Evolutionary conservation across 164 flowering plant species (phyloP).

Genomic region (Stephania yunnanensis): DNA sequence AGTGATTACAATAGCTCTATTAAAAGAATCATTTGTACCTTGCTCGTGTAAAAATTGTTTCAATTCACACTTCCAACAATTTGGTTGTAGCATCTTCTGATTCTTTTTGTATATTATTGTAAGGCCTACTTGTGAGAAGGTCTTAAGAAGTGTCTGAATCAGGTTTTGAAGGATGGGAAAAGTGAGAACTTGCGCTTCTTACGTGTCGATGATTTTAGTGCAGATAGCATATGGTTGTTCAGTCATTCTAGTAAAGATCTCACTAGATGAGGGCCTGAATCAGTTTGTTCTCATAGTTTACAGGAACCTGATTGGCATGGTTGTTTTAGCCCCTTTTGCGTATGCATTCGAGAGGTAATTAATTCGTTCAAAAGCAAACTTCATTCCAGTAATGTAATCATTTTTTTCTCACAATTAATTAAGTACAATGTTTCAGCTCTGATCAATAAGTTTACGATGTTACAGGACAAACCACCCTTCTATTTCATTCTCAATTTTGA

Average conservation of each 20-base stretch:
- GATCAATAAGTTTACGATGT: neutral
- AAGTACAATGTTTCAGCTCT: neutral
- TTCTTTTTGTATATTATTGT: too few relatives aligned
- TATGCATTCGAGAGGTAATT: conserved; percentile 39
- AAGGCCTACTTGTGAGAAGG: neutral
- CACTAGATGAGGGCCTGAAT: conserved; percentile 35
- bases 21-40: too few relatives aligned
- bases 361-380: neutral
- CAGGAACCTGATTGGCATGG: conserved; percentile 36
- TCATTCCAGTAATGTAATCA: too few relatives aligned
- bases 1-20: too few relatives aligned
- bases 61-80: too few relatives aligned
- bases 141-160: neutral
- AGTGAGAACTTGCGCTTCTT: conserved; percentile 13
- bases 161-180: neutral
- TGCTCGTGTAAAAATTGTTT: too few relatives aligned
- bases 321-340: conserved; percentile 39
- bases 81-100: too few relatives aligned
- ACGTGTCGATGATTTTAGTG: conserved; percentile 29
- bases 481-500: conserved; percentile 19
- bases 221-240: conserved; percentile 37
- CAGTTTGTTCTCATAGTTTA: conserved; percentile 33
- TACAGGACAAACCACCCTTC: conserved; percentile 33
- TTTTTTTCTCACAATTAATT: too few relatives aligned
- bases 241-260: conserved; percentile 36